Evolutionary conservation across 2,329 filamentous ascomycete genomes (phyloP).

Genomic region (Cladosporium sp.): DNA sequence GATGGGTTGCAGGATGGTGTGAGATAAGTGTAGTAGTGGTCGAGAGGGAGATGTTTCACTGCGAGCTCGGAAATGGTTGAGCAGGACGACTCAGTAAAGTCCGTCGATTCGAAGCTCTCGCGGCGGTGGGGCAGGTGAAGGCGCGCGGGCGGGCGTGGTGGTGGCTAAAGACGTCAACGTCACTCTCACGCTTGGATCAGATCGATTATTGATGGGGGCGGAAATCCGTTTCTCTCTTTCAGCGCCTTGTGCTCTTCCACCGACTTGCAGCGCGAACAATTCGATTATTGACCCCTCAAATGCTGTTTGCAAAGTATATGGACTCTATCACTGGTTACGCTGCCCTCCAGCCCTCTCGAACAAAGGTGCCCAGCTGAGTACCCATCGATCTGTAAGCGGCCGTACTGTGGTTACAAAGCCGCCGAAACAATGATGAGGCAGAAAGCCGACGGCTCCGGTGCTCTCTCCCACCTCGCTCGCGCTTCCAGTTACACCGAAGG

Average conservation of each 20-base stretch:
- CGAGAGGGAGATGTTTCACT: slow-evolving; percentile 8
- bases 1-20: not conserved
- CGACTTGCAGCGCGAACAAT: not conserved
- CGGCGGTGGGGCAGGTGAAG: slow-evolving; percentile 8
- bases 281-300: no score
- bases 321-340: not conserved
- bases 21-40: not conserved
- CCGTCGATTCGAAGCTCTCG: slow-evolving; percentile 10
- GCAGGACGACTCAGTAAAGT: slow-evolving; percentile 6
- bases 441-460: slow-evolving; percentile 12
- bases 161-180: slow-evolving; percentile 5
- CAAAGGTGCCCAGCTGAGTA: not conserved
- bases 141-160: not conserved
- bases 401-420: slow-evolving; percentile 11
- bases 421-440: slow-evolving; percentile 12
- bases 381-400: slow-evolving; percentile 10
- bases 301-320: no score
- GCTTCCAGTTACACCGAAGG: slow-evolving; percentile 4
- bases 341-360: not conserved
- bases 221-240: not conserved
- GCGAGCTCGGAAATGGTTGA: slow-evolving; percentile 8
- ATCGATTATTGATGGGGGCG: not conserved
- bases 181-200: slow-evolving; percentile 9
- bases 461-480: slow-evolving; percentile 2
- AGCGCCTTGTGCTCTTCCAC: not conserved